Percentiles rank a stretch among this genome's conserved stretches.
Conservation (phyloP, 371 early-diverging fungal species). For the Synchytrium microbalum region DNA sequence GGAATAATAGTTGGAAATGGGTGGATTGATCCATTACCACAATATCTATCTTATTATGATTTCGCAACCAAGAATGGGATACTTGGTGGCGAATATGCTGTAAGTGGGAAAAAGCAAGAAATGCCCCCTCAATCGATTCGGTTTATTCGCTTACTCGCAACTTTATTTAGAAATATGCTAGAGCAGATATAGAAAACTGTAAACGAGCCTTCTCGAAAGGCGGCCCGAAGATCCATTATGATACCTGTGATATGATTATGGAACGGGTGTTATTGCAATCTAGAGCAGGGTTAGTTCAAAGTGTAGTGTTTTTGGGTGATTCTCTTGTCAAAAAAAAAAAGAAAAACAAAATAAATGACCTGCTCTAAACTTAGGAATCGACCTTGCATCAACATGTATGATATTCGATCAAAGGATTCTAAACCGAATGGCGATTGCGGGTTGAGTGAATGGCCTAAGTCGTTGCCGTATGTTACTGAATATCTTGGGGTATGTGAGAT, state of each 20-base stretch:
- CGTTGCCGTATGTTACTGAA: slow-evolving; percentile 45
- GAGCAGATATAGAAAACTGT: slow-evolving; percentile 8
- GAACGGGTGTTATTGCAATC: slow-evolving; percentile 18
- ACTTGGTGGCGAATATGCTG: slow-evolving; percentile 25
- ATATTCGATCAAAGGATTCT: slow-evolving; percentile 60
- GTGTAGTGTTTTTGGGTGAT: neutral
- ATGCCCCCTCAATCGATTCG: neutral
- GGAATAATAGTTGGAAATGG: slow-evolving; percentile 79
- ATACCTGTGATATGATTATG: slow-evolving; percentile 31
- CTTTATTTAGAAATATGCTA: neutral
- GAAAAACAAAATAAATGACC: too few species aligned
- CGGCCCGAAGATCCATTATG: slow-evolving; percentile 12
- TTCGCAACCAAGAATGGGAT: slow-evolving; percentile 24
- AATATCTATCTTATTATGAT: slow-evolving; percentile 32
- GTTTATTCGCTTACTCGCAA: neutral
- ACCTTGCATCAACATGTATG: slow-evolving; percentile 72
- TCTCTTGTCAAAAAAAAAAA: neutral
- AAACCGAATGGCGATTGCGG: slow-evolving; percentile 56
- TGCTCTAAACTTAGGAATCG: slow-evolving; percentile 28
- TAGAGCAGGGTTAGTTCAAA: slow-evolving; percentile 7
- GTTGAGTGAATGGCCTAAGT: slow-evolving; percentile 59
- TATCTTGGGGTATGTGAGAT: slow-evolving; percentile 40
- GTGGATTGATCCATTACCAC: slow-evolving; percentile 65
- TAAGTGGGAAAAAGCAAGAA: too few species aligned
- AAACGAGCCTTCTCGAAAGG: slow-evolving; percentile 5